These are phyloP conservation scores for Clonostachys rosea DNA, from an alignment of 2,329 filamentous ascomycete species.

Conservation along the genomic window DNA sequence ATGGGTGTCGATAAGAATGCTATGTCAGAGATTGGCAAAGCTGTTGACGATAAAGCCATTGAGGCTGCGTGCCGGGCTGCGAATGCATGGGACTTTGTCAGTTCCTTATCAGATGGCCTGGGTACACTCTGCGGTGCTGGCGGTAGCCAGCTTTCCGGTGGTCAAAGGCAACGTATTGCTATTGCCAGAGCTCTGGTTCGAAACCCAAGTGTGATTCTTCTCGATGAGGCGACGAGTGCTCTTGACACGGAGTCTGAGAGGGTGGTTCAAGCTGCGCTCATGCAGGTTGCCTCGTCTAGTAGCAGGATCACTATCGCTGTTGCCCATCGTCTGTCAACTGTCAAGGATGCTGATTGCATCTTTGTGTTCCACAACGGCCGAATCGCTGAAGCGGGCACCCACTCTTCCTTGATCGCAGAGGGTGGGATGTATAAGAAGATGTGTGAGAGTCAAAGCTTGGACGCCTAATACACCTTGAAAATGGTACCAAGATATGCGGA, in stretches of 20 bases:
- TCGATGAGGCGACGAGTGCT: conserved; percentile 67
- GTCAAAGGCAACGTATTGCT: conserved; percentile 67
- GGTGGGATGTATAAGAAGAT: too few species aligned
- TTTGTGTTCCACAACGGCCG: conserved; percentile 46
- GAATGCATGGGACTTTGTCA: conserved; percentile 52
- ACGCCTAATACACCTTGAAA: too few species aligned
- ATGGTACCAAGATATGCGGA: too few species aligned
- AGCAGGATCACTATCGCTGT: conserved; percentile 56
- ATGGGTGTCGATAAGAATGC: conserved; percentile 32
- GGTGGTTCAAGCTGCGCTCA: conserved; percentile 59
- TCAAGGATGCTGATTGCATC: conserved; percentile 57
- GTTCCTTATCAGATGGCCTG: conserved; percentile 54
- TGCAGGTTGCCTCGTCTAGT: conserved; percentile 24
- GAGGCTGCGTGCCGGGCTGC: conserved; percentile 46
- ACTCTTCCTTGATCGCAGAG: conserved; percentile 19
- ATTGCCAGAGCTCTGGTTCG: conserved; percentile 70
- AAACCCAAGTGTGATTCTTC: conserved; percentile 59
- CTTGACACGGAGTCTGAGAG: conserved; percentile 64
- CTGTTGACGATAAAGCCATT: conserved; percentile 26
- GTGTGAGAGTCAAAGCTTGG: too few species aligned
- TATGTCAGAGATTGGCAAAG: conserved; percentile 5
- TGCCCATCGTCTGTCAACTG: conserved; percentile 52
- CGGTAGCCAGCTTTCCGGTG: conserved; percentile 66
- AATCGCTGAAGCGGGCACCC: conserved; percentile 54
- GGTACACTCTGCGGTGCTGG: conserved; percentile 60